Evolutionary conservation across 2,329 filamentous ascomycete genomes (phyloP).

Genomic region (Diplodia scrobiculata): DNA sequence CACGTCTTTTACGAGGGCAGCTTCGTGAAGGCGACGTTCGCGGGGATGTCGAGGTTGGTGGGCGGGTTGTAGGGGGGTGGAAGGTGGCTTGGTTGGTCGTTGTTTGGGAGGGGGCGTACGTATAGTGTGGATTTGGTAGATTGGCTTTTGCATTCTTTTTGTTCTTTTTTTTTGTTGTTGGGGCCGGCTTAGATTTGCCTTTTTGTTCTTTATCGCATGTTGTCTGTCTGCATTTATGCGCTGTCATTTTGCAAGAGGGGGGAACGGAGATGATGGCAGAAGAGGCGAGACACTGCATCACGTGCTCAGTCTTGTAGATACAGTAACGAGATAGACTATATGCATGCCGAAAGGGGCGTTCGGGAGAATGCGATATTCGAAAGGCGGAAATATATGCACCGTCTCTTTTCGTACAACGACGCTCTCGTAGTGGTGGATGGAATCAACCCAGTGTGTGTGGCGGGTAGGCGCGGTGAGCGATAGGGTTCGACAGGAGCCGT

Average conservation of each 20-base stretch:
- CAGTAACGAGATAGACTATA: not conserved
- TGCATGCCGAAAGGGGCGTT: not conserved
- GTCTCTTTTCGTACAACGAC: not conserved
- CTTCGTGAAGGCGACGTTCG: constrained; percentile 27
- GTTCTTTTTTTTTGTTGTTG: not conserved
- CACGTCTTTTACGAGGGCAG: constrained; percentile 29
- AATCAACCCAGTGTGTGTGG: too few relatives aligned
- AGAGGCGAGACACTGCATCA: not conserved
- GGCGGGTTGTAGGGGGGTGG: not conserved
- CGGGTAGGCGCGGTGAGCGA: too few relatives aligned
- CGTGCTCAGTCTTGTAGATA: not conserved
- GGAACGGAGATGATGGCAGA: not conserved
- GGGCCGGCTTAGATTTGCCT: not conserved
- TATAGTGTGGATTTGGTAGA: not conserved
- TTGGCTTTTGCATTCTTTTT: too few relatives aligned
- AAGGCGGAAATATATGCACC: not conserved
- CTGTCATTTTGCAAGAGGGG: not conserved
- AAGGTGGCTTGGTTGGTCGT: not conserved
- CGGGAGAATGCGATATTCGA: not conserved
- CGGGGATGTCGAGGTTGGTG: constrained; percentile 8
- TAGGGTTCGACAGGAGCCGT: too few relatives aligned
- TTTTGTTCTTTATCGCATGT: not conserved
- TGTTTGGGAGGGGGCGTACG: not conserved
- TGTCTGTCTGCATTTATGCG: not conserved
- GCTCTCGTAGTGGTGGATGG: not conserved